Base-by-base conservation (phyloP, 148 eudicot species). In the Gaultheria prostrata region DNA sequence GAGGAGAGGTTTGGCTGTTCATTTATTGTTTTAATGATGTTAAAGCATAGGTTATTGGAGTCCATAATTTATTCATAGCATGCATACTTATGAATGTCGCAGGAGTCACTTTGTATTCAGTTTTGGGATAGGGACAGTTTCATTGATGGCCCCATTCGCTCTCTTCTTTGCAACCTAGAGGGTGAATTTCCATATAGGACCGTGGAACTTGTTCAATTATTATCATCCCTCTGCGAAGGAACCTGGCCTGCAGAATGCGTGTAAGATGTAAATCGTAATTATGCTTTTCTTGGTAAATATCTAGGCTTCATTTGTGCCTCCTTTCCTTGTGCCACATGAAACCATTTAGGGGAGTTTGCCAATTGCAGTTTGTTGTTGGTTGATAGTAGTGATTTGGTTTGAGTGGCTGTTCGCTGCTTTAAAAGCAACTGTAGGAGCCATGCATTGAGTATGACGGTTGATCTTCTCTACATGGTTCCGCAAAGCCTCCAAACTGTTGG, bases 191-290 rank as follows among this genome's bases (percentile, higher is more conserved):
- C 99, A 49, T 91, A 82, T 84, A 90, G 94, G 87, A 92, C 87
- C 75, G 71, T 86, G 39, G 97, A 94, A 84, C 87, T 97, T 87
- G 83, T 92, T 71, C 88, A 85, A 46, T 86, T 94, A 82, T 85
- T 94, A 79, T 90, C 99, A 46, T 95, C 99, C 82, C 93, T 97
- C 70, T 89, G 89, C 83, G 98, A 93, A 87, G 99, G 99, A 83
- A 78, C 87, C 72, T 97, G 99, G 99, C 98, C 99, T 83, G 94
- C 99, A 1, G 95, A 97, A 88, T 97, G 99, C 87, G 97, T 92
- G 98, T 97, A 89, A 92, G 99, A 92, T 73, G n/a, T 81, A 46
- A 33, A 46, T 82, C 69, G 10, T 79, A 50, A 33, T 46, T 82
- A 20, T 14, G n/a, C 12, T 54, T 59, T n/a, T 73, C 11, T 75